Evolutionary conservation across 163 green algal species (phyloP).

Genomic region (Chlamydomonas reinhardtii): DNA sequence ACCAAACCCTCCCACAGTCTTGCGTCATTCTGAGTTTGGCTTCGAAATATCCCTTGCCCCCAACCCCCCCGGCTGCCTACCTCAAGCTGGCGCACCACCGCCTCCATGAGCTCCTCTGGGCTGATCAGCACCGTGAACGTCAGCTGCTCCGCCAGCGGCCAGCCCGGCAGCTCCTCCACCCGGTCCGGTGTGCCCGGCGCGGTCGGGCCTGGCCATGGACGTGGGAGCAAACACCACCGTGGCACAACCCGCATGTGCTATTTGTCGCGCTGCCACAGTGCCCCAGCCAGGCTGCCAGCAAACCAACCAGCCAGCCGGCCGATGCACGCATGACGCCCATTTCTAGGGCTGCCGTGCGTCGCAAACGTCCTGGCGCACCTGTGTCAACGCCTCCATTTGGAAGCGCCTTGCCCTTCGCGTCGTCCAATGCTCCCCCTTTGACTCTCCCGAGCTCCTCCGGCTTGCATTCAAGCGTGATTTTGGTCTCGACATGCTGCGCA

Average conservation of each 20-base stretch:
- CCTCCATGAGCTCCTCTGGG: conserved; percentile 45
- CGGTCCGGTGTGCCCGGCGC: conserved; percentile 38
- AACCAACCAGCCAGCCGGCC: neutral
- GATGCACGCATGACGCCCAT: neutral
- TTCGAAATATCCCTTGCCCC: no score
- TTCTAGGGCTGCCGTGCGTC: neutral
- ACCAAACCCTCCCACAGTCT: no score
- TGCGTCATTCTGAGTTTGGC: no score
- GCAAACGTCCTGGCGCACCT: neutral
- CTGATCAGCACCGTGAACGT: conserved; percentile 13
- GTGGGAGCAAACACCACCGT: neutral
- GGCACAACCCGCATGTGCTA: no score
- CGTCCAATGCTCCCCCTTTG: conserved; percentile 6
- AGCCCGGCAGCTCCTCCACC: conserved; percentile 12
- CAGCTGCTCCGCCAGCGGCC: conserved; percentile 19
- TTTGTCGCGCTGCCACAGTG: no score
- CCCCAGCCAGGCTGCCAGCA: no score
- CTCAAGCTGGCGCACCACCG: conserved; percentile 43
- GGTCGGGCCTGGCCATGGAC: neutral
- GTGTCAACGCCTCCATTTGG: neutral
- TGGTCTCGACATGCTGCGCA: conserved; percentile 18
- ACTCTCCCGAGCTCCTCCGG: conserved; percentile 34
- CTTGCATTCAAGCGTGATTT: conserved; percentile 28
- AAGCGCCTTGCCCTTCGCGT: neutral
- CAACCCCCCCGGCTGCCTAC: neutral